Percentiles rank a stretch among this genome's conserved stretches.
phyloP scores from a whole-genome alignment of 306 rosid species.

The Glycyrrhiza uralensis region DNA sequence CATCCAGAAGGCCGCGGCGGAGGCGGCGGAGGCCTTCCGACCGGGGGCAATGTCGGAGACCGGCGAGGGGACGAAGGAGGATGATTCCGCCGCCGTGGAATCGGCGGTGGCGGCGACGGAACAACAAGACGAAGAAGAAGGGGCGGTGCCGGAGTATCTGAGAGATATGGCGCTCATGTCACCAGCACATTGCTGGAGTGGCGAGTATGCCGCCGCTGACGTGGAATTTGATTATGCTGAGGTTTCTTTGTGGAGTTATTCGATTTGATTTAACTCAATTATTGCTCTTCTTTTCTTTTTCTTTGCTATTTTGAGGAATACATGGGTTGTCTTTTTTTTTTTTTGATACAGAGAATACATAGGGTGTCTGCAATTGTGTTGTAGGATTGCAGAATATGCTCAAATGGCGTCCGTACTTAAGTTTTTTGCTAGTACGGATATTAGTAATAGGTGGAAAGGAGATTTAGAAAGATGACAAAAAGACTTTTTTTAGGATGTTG shows the following conservation, averaged over 20 bases:
- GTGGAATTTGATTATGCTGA: slow-evolving; percentile 46
- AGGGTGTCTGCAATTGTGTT: no score
- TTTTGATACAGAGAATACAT: no score
- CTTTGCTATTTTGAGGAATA: background rate
- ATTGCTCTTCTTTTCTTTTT: background rate
- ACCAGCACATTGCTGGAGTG: slow-evolving; percentile 39
- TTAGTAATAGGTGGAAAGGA: background rate
- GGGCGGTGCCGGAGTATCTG: slow-evolving; percentile 53
- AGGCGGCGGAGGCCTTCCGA: slow-evolving; percentile 81
- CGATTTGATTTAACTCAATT: slow-evolving; percentile 21
- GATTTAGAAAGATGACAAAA: background rate
- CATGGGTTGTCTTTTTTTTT: no score
- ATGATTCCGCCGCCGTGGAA: background rate
- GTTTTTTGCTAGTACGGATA: background rate
- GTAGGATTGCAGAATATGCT: no score
- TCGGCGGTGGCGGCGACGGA: background rate
- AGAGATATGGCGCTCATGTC: slow-evolving; percentile 59
- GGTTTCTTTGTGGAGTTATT: slow-evolving; percentile 67
- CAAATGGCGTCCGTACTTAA: background rate
- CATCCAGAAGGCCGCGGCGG: slow-evolving; percentile 69
- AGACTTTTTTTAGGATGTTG: background rate
- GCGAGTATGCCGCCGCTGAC: slow-evolving; percentile 35
- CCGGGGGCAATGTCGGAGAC: slow-evolving; percentile 24
- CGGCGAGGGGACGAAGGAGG: background rate
- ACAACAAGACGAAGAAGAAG: slow-evolving; percentile 36